These are phyloP conservation scores for Cladosporium velox DNA, from an alignment of 2,329 filamentous ascomycete genomes.

Conservation along the genomic window DNA sequence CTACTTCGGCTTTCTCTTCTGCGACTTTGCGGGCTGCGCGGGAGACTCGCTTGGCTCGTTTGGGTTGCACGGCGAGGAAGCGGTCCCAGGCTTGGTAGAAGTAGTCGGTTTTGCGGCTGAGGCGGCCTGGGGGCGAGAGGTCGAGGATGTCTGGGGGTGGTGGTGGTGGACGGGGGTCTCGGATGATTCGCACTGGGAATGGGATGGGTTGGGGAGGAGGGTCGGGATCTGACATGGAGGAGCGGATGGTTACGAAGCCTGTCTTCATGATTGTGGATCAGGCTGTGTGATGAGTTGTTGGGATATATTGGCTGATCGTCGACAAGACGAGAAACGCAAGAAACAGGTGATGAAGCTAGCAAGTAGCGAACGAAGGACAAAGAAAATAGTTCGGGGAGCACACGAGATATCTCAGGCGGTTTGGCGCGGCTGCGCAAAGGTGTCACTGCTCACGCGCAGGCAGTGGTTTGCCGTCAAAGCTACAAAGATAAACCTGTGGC, in stretches of 20 bases:
- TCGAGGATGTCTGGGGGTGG: slow-evolving; percentile 6
- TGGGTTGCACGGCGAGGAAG: slow-evolving; percentile 34
- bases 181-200: slow-evolving; percentile 15
- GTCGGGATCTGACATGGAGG: slow-evolving; percentile 12
- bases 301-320: neutral
- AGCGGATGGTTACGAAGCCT: slow-evolving; percentile 12
- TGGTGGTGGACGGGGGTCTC: slow-evolving; percentile 6
- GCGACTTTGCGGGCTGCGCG: slow-evolving; percentile 25
- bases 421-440: slow-evolving; percentile 8
- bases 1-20: slow-evolving; percentile 22
- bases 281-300: neutral
- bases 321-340: neutral
- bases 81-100: slow-evolving; percentile 36
- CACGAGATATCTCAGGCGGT: slow-evolving; percentile 5
- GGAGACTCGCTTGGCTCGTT: slow-evolving; percentile 32
- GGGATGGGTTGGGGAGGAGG: slow-evolving; percentile 5
- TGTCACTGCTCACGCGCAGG: slow-evolving; percentile 13
- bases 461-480: neutral
- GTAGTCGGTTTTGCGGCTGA: slow-evolving; percentile 17
- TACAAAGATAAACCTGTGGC: neutral
- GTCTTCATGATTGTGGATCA: slow-evolving; percentile 11
- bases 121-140: neutral
- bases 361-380: neutral
- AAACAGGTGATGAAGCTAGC: neutral
- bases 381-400: neutral